These are phyloP conservation scores for Boeremia lycopersici DNA, from an alignment of 2,329 filamentous ascomycete species.

Conservation along the genomic window DNA sequence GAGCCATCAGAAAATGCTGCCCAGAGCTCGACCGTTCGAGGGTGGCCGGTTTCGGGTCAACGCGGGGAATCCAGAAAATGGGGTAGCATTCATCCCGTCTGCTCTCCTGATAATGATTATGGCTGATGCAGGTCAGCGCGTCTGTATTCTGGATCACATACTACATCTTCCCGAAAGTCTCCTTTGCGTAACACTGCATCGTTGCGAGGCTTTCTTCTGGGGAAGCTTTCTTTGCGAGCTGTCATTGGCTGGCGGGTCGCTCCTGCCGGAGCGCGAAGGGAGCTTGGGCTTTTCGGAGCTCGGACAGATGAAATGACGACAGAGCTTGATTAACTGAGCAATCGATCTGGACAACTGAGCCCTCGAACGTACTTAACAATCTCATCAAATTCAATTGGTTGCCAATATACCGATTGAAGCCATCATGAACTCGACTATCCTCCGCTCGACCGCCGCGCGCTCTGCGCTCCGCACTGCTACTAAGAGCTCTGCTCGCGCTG, in stretches of 20 bases:
- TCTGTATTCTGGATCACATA: neutral
- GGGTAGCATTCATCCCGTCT: neutral
- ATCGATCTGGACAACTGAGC: neutral
- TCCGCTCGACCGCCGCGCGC: slow-evolving; percentile 74
- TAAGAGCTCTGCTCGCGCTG: slow-evolving; percentile 64
- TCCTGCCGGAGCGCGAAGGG: slow-evolving; percentile 10
- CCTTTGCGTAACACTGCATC: slow-evolving; percentile 9
- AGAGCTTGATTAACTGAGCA: slow-evolving; percentile 20
- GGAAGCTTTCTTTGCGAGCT: slow-evolving; percentile 3
- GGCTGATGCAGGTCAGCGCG: neutral
- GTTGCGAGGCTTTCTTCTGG: slow-evolving; percentile 4
- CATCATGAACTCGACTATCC: slow-evolving; percentile 76
- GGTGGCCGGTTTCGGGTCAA: slow-evolving; percentile 16
- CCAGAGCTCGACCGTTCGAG: slow-evolving; percentile 17
- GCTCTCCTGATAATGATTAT: neutral
- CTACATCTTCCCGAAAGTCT: neutral
- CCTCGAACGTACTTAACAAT: neutral
- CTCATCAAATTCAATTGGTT: slow-evolving; percentile 29
- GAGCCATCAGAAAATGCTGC: slow-evolving; percentile 25
- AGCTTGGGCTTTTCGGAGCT: slow-evolving; percentile 22
- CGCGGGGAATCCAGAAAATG: slow-evolving; percentile 10
- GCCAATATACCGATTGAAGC: slow-evolving; percentile 23
- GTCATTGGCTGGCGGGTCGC: slow-evolving; percentile 22
- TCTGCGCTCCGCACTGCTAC: slow-evolving; percentile 73
- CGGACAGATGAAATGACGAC: slow-evolving; percentile 34